Evolutionary conservation across 179 eudicot species (phyloP), one percentile per base, ranked within the genome.

Genomic region (Spergularia azorica): DNA sequence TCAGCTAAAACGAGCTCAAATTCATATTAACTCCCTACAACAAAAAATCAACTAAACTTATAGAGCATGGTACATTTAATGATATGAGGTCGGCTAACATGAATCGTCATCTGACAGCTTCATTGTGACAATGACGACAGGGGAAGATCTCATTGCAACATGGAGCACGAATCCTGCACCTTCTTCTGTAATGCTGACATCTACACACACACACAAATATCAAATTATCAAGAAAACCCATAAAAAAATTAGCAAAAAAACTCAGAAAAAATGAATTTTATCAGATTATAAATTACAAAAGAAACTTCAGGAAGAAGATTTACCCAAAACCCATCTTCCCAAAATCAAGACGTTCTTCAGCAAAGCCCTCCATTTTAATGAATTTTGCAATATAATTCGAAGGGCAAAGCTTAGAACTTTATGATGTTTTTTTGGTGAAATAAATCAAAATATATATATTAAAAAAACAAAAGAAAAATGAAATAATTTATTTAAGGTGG

Each of bases 301-400:
- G 1, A 64, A 64, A 0, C 11, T 61, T 15, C 51, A 16, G 57
- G 1, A 39, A 32, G 3, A 51, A 13, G 36, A n/a, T 32, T 1
- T 88, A 94, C 98, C 98, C 98, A 84, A 80, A 91, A 83, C 93
- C 95, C 98, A 95, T 92, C 93, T 90, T 92, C 89, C 98, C 98
- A 86, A 89, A 95, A 88, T 88, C 92, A 72, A 86, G 90, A 70
- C 98, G 94, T 81, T 92, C 96, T 72, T 89, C 75, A 62, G 81
- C 80, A 81, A 80, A 85, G 81, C 84, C 89, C 83, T 90, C 94
- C 97, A 94, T 90, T 50, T 90, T 50, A 55, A 56, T 63, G 55
- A 39, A 48, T 21, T 6, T 60, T 14, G 46, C 58, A 68, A 73
- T 3, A 11, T 11, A 7, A 46, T 26, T 38, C 32, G 26, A 32